Evolutionary conservation across 2,329 filamentous ascomycete genomes (phyloP).

Genomic region (Seiridium unicorne): DNA sequence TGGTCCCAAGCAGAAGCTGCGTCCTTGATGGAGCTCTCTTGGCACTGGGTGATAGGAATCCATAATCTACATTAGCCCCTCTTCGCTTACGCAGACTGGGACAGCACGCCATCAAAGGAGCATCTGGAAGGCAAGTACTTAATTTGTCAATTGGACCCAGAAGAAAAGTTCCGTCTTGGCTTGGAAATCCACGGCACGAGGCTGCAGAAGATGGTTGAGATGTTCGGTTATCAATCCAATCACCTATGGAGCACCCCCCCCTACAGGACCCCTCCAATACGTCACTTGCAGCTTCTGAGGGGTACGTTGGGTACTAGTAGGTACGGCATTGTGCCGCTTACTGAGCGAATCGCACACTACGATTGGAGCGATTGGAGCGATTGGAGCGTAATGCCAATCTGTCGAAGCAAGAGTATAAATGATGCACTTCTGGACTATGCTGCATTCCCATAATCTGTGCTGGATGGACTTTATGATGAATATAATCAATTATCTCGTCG

Average conservation of each 20-base stretch:
- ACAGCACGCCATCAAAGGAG: neutral
- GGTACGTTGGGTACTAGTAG: neutral
- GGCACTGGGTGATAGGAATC: neutral
- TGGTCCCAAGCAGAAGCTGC: neutral
- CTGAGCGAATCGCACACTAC: too few relatives aligned
- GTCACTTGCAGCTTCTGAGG: neutral
- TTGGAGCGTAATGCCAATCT: too few relatives aligned
- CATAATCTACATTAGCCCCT: neutral
- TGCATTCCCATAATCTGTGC: too few relatives aligned
- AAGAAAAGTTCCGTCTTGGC: neutral
- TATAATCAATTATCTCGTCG: too few relatives aligned
- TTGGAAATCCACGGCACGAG: neutral
- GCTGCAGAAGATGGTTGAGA: neutral
- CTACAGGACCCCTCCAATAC: neutral
- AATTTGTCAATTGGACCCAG: neutral
- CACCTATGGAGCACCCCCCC: neutral
- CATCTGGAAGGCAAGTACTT: neutral
- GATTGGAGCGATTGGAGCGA: too few relatives aligned
- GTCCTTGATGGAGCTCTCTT: neutral
- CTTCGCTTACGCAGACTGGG: neutral
- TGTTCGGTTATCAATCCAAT: neutral
- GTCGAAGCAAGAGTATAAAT: too few relatives aligned
- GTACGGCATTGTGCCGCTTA: too few relatives aligned
- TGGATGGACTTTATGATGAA: too few relatives aligned
- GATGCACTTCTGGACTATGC: too few relatives aligned